Evolutionary conservation across 441 rosid genomes (phyloP), one percentile per base, ranked within the genome.

Genomic region (Metrosideros polymorpha): DNA sequence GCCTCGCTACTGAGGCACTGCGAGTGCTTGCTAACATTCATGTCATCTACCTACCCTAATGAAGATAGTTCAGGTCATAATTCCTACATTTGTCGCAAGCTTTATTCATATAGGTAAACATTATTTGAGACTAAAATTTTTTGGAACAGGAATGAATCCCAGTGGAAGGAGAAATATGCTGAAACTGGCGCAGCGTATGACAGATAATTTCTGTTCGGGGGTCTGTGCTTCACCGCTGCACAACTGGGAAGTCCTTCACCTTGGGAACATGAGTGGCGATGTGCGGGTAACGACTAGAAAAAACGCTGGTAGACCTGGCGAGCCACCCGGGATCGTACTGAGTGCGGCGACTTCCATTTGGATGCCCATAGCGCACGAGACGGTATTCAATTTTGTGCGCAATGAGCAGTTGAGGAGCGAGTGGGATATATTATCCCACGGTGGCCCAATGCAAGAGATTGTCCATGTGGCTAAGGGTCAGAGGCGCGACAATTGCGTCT

Each of bases 311-410:
- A 97, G 95, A 84, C 97, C 98, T 0, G 98, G 99, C 2, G 98
- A 95, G 93, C 98, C 98, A 13, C 97, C 98, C 2, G 99, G 99
- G 12, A 92, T 98, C 35, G 96, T 95, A 6, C 77, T 98, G 55
- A 94, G 99, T 84, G 99, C 99, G 5, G 94, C 99, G 2, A 96
- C 99, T 13, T 98, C 99, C 0, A 97, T 98, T 25, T 98, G 99
- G 99, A 89, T 98, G 51, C 99, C 97, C 0, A 95, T 93, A 32
- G 91, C 99, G 9, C 95, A 95, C 0, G 95, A 95, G 39, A 90
- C 93, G 39, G 91, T 98, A 42, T 98, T 96, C 42, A 94, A 96
- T 89, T 98, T 96, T 87, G 91, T 98, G 63, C 92, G 99, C 10
- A 94, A 98, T n/a, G 99, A 96, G 88, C 96, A 94, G 90, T 87